Conservation (phyloP, 306 rosid species). For the Trifolium dubium region DNA sequence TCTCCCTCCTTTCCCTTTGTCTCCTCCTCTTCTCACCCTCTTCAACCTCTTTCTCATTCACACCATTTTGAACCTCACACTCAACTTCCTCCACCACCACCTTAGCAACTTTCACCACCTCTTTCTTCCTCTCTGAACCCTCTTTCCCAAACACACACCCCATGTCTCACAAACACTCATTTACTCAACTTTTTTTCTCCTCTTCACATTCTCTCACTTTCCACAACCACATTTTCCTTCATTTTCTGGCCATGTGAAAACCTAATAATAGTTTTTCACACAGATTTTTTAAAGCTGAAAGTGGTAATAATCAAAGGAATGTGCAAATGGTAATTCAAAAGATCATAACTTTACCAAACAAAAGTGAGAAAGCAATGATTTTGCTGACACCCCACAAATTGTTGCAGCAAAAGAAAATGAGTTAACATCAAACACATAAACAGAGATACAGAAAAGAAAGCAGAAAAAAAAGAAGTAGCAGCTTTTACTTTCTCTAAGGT, state of each 20-base stretch:
- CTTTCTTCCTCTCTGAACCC: conserved; percentile 38
- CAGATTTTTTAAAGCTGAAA: conserved; percentile 44
- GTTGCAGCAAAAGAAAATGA: conserved; percentile 53
- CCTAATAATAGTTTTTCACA: conserved; percentile 46
- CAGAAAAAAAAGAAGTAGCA: background rate
- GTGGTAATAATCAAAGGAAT: conserved; percentile 39
- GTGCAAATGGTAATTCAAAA: conserved; percentile 52
- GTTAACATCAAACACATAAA: background rate
- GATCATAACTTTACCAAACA: conserved; percentile 65
- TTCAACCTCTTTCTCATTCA: conserved; percentile 52
- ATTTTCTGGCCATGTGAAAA: conserved; percentile 42
- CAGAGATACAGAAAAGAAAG: conserved; percentile 25
- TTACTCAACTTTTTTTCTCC: conserved; percentile 38
- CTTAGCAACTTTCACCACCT: conserved; percentile 43
- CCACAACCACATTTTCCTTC: conserved; percentile 42
- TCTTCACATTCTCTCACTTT: conserved; percentile 30
- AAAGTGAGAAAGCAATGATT: conserved; percentile 76
- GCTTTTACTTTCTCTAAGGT: too few species aligned
- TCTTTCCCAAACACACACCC: conserved; percentile 81
- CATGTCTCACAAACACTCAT: conserved; percentile 63
- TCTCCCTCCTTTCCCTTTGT: conserved; percentile 49
- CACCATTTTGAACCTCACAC: conserved; percentile 51
- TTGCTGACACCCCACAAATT: conserved; percentile 64
- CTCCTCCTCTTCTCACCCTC: conserved; percentile 49
- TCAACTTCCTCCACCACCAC: conserved; percentile 35